Conservation (phyloP, 1,284 basidiomycete species). For the Sanghuangporus sanghuang region DNA sequence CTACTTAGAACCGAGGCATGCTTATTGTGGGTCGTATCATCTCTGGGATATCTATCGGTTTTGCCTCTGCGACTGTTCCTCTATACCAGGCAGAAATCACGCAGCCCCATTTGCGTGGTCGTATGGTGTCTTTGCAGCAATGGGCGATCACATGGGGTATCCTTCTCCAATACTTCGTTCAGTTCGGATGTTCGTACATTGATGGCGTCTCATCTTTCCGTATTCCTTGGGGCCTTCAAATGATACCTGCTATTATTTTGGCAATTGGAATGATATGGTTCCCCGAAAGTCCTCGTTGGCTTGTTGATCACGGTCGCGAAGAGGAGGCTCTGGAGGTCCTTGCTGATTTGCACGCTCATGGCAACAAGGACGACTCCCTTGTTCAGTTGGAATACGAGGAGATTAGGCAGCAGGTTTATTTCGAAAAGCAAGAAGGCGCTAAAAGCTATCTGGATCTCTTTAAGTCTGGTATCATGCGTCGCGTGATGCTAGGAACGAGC, state of each 20-base stretch:
- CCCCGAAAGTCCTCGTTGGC: constrained; percentile 53
- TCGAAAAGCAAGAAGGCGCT: constrained; percentile 67
- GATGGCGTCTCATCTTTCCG: constrained; percentile 67
- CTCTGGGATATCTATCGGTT: constrained; percentile 53
- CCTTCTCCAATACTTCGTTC: constrained; percentile 67
- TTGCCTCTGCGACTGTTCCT: constrained; percentile 56
- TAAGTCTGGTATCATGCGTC: constrained; percentile 49
- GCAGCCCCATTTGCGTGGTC: constrained; percentile 64
- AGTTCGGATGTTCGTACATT: constrained; percentile 73
- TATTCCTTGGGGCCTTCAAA: constrained; percentile 75
- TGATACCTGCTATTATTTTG: constrained; percentile 69
- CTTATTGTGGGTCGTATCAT: constrained; percentile 65
- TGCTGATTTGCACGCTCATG: constrained; percentile 74
- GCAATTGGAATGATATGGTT: constrained; percentile 64
- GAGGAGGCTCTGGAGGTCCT: constrained; percentile 73
- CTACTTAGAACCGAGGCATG: constrained; percentile 54
- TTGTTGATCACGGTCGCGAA: constrained; percentile 57
- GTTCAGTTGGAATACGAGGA: constrained; percentile 77
- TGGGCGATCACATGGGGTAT: constrained; percentile 78
- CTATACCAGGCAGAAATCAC: constrained; percentile 65
- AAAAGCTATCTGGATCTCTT: constrained; percentile 70
- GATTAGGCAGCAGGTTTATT: constrained; percentile 70
- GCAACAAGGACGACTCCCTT: constrained; percentile 57
- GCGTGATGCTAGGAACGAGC: constrained; percentile 51
- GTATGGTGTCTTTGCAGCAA: constrained; percentile 73